Evolutionary conservation across 2,329 filamentous ascomycete genomes (phyloP), one percentile per base, ranked within the genome.

Genomic region (Apiospora sp.): DNA sequence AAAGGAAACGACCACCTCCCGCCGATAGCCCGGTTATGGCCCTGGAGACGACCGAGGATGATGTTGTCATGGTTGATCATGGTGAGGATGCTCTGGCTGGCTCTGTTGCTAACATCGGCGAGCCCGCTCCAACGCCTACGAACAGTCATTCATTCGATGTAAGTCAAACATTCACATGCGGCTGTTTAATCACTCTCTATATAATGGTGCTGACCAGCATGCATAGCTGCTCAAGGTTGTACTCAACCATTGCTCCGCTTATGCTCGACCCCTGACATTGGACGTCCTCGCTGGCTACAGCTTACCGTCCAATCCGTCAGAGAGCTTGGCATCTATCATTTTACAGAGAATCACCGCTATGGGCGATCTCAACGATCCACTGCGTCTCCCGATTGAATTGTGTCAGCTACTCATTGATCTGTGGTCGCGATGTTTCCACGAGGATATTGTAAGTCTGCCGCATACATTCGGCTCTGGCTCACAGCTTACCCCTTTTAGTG

Each of bases 381-480:
- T 83, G 81, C 89, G 83, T 79, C 84, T 93, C 4, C 87, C 92
- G 1, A 83, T 92, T 13, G 89, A 91, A 73, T 91, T 95, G 75
- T 90, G 90, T 69, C 85, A 89, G 68, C 84, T 91, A 43, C 82
- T 95, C 27, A 86, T 94, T 69, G 85, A 87, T 22, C 81, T 96
- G 19, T 96, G 94, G 93, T 86, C 86, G 22, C 87, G 86, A 27
- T 95, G 93, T 78, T 82, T 92, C 8, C 84, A 88, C 14, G 92
- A 95, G 76, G 85, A 86, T 75, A 77, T 75, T 51, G 79, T 81
- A 69, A 74, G 80, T 76, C 79, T 82, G 77, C 70, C 24, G 6
- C 67, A 48, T 46, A 27, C 4, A 19, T 19, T 5, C 67, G 19
- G 13, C 73, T 68, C 67, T 34, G 24, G 6, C 37, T 46, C 69